These are phyloP conservation scores for Punctularia strigosozonata DNA, from an alignment of 768 basidiomycete genomes.

Conservation along the genomic window DNA sequence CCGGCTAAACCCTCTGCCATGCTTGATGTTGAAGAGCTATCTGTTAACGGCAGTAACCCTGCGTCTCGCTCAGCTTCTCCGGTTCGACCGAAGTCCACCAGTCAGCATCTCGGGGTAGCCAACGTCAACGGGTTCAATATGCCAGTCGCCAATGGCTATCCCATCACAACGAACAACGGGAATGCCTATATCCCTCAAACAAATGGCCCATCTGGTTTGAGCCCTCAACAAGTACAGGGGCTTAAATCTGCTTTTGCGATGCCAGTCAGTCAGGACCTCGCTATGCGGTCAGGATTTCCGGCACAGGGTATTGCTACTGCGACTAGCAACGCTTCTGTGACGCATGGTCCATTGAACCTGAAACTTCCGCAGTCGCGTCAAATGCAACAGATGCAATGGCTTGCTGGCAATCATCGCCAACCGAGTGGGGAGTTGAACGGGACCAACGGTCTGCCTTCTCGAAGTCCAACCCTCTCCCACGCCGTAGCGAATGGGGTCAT, in stretches of 20 bases:
- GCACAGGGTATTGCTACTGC: slow-evolving; percentile 18
- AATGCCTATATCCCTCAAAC: slow-evolving; percentile 21
- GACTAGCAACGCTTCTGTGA: slow-evolving; percentile 17
- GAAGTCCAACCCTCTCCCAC: slow-evolving; percentile 24
- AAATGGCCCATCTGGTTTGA: slow-evolving; percentile 27
- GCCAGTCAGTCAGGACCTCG: slow-evolving; percentile 26
- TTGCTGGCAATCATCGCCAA: slow-evolving; percentile 14
- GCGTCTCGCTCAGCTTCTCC: not conserved
- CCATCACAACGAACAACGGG: slow-evolving; percentile 27
- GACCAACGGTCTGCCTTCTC: slow-evolving; percentile 21
- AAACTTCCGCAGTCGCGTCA: slow-evolving; percentile 27
- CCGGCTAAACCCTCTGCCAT: slow-evolving; percentile 1
- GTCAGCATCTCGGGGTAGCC: slow-evolving; percentile 21
- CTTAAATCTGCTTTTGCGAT: slow-evolving; percentile 43
- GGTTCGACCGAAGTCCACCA: not conserved
- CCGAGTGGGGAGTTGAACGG: slow-evolving; percentile 6
- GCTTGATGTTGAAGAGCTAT: not conserved
- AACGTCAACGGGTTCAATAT: slow-evolving; percentile 31
- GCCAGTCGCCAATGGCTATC: slow-evolving; percentile 21
- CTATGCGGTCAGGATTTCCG: slow-evolving; percentile 23
- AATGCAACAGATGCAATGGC: slow-evolving; percentile 29
- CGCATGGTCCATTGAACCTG: slow-evolving; percentile 17
- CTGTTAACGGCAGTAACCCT: slow-evolving; percentile 4
- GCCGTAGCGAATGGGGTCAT: slow-evolving; percentile 39
- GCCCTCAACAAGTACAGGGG: slow-evolving; percentile 46